Conservation (phyloP, 164 flowering plant species). For the Pachysandra terminalis region DNA sequence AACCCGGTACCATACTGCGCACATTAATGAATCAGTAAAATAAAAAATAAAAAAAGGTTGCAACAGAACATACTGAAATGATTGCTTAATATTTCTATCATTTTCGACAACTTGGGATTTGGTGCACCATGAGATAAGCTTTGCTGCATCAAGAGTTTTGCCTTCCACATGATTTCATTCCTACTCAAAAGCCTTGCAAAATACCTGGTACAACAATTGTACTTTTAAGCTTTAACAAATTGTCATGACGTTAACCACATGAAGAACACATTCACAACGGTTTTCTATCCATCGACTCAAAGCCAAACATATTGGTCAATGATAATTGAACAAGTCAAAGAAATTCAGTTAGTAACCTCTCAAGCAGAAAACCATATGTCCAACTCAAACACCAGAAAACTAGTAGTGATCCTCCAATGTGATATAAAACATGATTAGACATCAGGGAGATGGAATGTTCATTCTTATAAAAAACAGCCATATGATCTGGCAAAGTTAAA, state of each 20-base stretch:
- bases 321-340: not conserved
- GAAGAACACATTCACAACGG: slow-evolving; percentile 4
- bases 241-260: not conserved
- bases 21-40: not conserved
- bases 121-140: slow-evolving; percentile 80
- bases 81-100: slow-evolving; percentile 69
- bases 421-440: not conserved
- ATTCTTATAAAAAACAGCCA: not conserved
- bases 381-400: not conserved
- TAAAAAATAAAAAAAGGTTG: not conserved
- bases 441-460: not conserved
- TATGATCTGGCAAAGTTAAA: not conserved
- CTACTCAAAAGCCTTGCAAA: slow-evolving; percentile 60
- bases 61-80: slow-evolving; percentile 77
- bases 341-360: not conserved
- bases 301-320: not conserved
- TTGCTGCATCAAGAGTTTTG: slow-evolving; percentile 65
- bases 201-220: slow-evolving; percentile 37
- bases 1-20: too few species aligned
- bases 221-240: not conserved
- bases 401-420: not conserved
- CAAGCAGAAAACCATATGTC: not conserved
- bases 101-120: slow-evolving; percentile 79
- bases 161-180: slow-evolving; percentile 61
- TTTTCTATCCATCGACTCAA: not conserved